A percentile compares a stretch with the other conserved stretches of the same genome.
These are phyloP conservation scores for Teratosphaeriaceae sp. DNA, from an alignment of 2,329 filamentous ascomycete species.

Conservation along the genomic window DNA sequence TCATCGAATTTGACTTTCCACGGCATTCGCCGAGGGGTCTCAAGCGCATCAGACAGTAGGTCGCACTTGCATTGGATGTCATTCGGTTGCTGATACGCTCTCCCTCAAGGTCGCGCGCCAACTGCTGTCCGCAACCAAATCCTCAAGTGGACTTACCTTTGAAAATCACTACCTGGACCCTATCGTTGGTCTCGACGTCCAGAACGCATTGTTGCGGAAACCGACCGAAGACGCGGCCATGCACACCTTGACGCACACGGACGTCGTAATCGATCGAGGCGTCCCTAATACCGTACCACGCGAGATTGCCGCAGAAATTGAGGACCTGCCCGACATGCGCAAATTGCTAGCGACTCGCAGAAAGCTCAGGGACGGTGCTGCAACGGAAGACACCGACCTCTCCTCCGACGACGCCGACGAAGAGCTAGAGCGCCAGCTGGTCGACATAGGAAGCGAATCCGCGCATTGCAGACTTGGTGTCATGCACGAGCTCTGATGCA, in stretches of 20 bases:
- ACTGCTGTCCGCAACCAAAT: neutral
- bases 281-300: too few species aligned
- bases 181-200: conserved; percentile 5
- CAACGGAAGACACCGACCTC: neutral
- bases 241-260: conserved; percentile 4
- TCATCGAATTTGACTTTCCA: neutral
- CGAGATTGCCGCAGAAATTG: neutral
- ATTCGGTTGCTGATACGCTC: neutral
- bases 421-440: neutral
- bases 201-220: conserved; percentile 1
- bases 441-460: neutral
- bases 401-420: neutral
- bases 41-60: neutral
- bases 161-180: conserved; percentile 8
- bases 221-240: conserved; percentile 5
- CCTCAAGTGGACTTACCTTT: conserved; percentile 6
- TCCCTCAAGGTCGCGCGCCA: neutral
- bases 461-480: neutral
- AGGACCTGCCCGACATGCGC: neutral
- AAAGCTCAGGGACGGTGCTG: neutral
- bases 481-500: neutral
- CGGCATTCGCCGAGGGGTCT: neutral
- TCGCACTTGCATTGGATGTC: too few species aligned
- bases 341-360: neutral
- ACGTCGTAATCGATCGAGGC: neutral